A percentile compares a stretch with the other conserved stretches of the same genome.
Evolutionary conservation across 2,329 filamentous ascomycete species (phyloP).

Genomic region (Phialophora verrucosa): DNA sequence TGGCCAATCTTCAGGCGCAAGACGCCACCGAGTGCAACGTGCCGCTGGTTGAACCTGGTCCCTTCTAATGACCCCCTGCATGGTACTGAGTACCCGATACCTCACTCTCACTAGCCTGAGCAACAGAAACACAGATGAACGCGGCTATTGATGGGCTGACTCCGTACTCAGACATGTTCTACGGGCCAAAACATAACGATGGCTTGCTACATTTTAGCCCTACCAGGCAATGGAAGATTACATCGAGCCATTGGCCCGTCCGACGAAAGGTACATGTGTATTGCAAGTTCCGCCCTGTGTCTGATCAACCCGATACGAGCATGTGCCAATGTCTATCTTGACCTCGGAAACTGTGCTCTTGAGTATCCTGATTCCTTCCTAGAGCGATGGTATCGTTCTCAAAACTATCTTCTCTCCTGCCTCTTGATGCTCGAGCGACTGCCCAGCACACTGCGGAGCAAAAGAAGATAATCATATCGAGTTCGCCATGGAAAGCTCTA

Average conservation of each 20-base stretch:
- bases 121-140: not conserved
- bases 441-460: not conserved
- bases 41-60: not conserved
- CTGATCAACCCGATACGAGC: not conserved
- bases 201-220: not conserved
- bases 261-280: not conserved
- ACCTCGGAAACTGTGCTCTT: not conserved
- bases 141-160: not conserved
- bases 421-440: not conserved
- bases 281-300: not conserved
- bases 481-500: slow-evolving; percentile 9
- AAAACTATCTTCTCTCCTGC: not conserved
- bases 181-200: not conserved
- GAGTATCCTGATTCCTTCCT: not conserved
- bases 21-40: not conserved
- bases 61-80: not conserved
- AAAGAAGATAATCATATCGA: slow-evolving; percentile 24
- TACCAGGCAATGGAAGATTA: not conserved
- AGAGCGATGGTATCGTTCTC: not conserved
- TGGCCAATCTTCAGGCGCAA: not conserved
- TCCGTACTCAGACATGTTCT: not conserved
- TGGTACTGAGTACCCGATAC: not conserved
- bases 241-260: not conserved
- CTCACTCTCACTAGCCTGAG: not conserved
- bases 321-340: not conserved